Conservation (phyloP, 1,139 yeast genomes). For the Debaryomyces fabryi region DNA sequence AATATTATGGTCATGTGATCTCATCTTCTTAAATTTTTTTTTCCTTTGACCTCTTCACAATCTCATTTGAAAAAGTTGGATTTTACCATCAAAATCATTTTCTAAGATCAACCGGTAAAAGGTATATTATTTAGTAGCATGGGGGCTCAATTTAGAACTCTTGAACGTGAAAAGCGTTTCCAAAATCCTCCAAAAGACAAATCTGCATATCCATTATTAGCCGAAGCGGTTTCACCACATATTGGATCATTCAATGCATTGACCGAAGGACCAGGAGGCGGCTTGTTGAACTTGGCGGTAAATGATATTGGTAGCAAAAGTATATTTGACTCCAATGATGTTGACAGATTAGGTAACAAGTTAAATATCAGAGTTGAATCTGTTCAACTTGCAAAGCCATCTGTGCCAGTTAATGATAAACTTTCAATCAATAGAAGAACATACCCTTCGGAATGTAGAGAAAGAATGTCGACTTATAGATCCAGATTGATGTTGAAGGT, state of each 20-base stretch:
- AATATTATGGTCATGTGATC: slow-evolving; percentile 12
- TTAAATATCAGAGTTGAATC: slow-evolving; percentile 77
- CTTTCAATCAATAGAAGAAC: slow-evolving; percentile 77
- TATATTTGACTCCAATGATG: slow-evolving; percentile 76
- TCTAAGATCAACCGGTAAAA: slow-evolving; percentile 3
- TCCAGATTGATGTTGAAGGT: slow-evolving; percentile 77
- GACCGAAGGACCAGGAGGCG: slow-evolving; percentile 85
- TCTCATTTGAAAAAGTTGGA: slow-evolving; percentile 4
- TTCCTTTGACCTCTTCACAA: slow-evolving; percentile 3
- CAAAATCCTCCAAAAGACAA: slow-evolving; percentile 87
- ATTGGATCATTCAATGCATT: slow-evolving; percentile 95
- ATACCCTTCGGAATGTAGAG: slow-evolving; percentile 90
- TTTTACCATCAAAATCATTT: background rate
- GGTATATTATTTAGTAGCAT: slow-evolving; percentile 15
- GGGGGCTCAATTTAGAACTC: slow-evolving; percentile 71
- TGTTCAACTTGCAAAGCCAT: slow-evolving; percentile 85
- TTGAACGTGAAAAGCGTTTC: slow-evolving; percentile 85
- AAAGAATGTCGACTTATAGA: slow-evolving; percentile 77
- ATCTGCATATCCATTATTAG: slow-evolving; percentile 77
- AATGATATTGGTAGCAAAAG: slow-evolving; percentile 86
- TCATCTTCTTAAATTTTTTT: slow-evolving; percentile 15
- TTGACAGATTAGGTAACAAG: slow-evolving; percentile 76
- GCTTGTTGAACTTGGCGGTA: slow-evolving; percentile 81
- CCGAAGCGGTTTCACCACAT: slow-evolving; percentile 92
- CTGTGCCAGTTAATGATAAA: slow-evolving; percentile 73